Percentiles rank a stretch among this genome's conserved stretches.
Evolutionary conservation across 192 early-diverging fungal genomes (phyloP).

Genomic region (Glomus cerebriforme): DNA sequence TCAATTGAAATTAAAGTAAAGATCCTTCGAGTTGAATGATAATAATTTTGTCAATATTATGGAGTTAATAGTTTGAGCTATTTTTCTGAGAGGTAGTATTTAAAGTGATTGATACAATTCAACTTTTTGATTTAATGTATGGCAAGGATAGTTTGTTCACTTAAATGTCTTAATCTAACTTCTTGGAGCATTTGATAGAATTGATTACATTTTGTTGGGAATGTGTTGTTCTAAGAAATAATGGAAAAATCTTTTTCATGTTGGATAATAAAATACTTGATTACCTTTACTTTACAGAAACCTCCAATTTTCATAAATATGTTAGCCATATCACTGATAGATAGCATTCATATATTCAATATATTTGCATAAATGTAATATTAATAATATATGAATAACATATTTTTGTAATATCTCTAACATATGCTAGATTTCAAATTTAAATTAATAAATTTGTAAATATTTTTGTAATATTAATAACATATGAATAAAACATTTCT

Average conservation of each 20-base stretch:
- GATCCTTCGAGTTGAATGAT: not conserved
- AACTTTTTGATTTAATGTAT: not conserved
- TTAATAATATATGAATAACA: too few relatives aligned
- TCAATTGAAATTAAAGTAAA: not conserved
- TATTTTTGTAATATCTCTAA: too few relatives aligned
- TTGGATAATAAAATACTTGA: not conserved
- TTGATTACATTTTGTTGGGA: not conserved
- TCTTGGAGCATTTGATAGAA: not conserved
- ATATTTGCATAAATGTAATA: too few relatives aligned
- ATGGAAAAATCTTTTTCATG: slow-evolving; percentile 6
- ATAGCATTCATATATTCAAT: too few relatives aligned
- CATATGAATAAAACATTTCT: too few relatives aligned
- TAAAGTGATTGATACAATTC: not conserved
- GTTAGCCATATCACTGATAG: too few relatives aligned
- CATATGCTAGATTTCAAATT: too few relatives aligned
- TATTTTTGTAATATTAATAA: too few relatives aligned
- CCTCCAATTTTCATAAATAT: too few relatives aligned
- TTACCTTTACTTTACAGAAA: too few relatives aligned
- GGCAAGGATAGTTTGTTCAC: not conserved
- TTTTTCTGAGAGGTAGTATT: not conserved
- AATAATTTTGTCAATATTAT: not conserved
- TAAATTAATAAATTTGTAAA: too few relatives aligned
- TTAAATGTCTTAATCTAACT: not conserved
- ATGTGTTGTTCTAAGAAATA: not conserved
- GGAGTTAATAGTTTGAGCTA: not conserved